phyloP scores from a whole-genome alignment of 371 early-diverging fungal species.

The Rhizopus arrhizus region DNA sequence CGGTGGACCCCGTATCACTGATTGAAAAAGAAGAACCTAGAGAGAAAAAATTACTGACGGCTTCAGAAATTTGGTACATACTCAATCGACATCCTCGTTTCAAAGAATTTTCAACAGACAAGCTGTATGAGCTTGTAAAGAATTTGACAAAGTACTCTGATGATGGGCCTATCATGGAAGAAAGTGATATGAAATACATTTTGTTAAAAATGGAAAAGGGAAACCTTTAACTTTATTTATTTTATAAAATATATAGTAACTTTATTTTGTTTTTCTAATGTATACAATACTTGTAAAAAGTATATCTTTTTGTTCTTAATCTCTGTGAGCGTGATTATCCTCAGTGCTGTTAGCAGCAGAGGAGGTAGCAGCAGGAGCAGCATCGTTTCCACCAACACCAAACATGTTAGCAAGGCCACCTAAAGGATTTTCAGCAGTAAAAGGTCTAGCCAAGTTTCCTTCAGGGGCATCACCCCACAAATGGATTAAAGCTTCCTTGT shows the following conservation, averaged over 20 bases:
- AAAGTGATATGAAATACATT: conserved; percentile 34
- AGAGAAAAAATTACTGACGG: conserved; percentile 1
- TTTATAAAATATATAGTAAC: background rate
- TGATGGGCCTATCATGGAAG: conserved; percentile 55
- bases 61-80: conserved; percentile 54
- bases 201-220: conserved; percentile 31
- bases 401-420: conserved; percentile 57
- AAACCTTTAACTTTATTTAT: conserved; percentile 6
- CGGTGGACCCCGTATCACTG: conserved; percentile 13
- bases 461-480: conserved; percentile 80
- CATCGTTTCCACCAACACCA: conserved; percentile 15
- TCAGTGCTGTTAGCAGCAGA: conserved; percentile 25
- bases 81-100: conserved; percentile 55
- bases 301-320: background rate
- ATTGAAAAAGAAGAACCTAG: conserved; percentile 3
- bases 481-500: conserved; percentile 79
- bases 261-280: too few relatives aligned
- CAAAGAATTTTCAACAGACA: conserved; percentile 38
- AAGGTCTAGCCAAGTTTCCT: conserved; percentile 84
- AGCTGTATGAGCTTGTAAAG: conserved; percentile 52
- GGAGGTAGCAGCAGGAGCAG: conserved; percentile 25
- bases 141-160: conserved; percentile 56
- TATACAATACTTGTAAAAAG: too few relatives aligned
- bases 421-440: conserved; percentile 76
- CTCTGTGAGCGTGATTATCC: conserved; percentile 19